These are phyloP conservation scores for Ogataea kodamae DNA, from an alignment of 805 yeast species.

Conservation along the genomic window DNA sequence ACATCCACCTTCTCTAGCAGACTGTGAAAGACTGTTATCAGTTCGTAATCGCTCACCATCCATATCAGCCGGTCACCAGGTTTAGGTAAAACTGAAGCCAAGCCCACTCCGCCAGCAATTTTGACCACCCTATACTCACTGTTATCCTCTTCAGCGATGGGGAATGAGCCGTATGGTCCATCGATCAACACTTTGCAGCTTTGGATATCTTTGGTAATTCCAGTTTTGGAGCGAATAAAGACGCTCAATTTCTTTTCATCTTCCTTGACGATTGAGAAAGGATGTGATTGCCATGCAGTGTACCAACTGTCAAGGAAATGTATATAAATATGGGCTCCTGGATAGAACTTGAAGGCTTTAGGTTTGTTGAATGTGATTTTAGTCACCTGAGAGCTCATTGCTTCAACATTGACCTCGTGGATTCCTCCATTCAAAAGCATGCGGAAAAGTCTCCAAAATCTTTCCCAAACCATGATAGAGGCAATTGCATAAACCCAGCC, in stretches of 20 bases:
- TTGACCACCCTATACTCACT: conserved; percentile 13
- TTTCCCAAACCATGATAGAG: conserved; percentile 40
- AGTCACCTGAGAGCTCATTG: conserved; percentile 13
- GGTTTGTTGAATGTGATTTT: conserved; percentile 24
- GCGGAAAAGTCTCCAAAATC: conserved; percentile 35
- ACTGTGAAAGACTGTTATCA: background rate
- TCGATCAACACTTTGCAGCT: conserved; percentile 42
- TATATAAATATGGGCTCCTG: conserved; percentile 55
- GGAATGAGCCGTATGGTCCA: conserved; percentile 60
- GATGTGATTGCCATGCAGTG: conserved; percentile 65
- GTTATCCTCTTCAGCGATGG: conserved; percentile 4
- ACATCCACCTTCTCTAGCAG: background rate
- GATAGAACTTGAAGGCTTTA: conserved; percentile 27
- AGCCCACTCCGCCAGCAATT: conserved; percentile 26
- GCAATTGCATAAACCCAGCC: conserved; percentile 40
- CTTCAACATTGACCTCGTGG: conserved; percentile 16
- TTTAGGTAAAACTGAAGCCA: conserved; percentile 19
- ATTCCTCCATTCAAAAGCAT: conserved; percentile 28
- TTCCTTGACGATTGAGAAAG: conserved; percentile 54
- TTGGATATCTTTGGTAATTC: conserved; percentile 39
- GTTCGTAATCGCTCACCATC: conserved; percentile 19
- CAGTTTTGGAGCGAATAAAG: conserved; percentile 47
- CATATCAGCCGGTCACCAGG: conserved; percentile 16
- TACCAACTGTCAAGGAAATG: conserved; percentile 47
- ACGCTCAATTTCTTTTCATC: conserved; percentile 35